phyloP scores from a whole-genome alignment of 2,329 filamentous ascomycete species.

The Ampelomyces quisqualis region DNA sequence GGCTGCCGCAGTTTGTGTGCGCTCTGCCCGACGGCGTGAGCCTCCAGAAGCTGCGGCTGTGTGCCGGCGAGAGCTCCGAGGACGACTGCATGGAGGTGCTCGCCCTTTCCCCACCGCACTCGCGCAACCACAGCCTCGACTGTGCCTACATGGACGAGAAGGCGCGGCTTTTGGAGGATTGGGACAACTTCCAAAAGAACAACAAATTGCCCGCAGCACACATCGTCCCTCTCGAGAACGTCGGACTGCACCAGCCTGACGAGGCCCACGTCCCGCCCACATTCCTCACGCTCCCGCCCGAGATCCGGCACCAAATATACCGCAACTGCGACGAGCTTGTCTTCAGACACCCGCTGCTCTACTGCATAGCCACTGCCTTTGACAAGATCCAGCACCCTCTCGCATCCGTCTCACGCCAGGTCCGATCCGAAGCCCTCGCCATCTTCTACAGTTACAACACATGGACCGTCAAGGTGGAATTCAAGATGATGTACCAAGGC shows the following conservation, averaged over 20 bases:
- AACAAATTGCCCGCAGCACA: slow-evolving; percentile 12
- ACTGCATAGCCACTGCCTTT: slow-evolving; percentile 45
- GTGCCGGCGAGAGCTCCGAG: slow-evolving; percentile 12
- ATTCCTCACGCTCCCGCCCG: slow-evolving; percentile 40
- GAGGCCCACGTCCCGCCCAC: slow-evolving; percentile 19
- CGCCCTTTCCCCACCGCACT: slow-evolving; percentile 29
- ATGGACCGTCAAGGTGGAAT: slow-evolving; percentile 45
- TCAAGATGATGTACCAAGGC: slow-evolving; percentile 44
- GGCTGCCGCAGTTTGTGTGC: slow-evolving; percentile 16
- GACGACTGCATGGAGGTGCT: slow-evolving; percentile 34
- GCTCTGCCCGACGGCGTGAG: slow-evolving; percentile 24
- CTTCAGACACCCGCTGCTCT: slow-evolving; percentile 40
- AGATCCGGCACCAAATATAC: slow-evolving; percentile 43
- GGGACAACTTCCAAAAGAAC: slow-evolving; percentile 20
- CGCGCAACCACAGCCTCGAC: slow-evolving; percentile 25
- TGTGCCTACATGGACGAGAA: slow-evolving; percentile 15
- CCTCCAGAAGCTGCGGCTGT: slow-evolving; percentile 21
- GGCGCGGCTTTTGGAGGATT: slow-evolving; percentile 19
- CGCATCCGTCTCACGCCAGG: slow-evolving; percentile 37
- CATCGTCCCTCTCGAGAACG: slow-evolving; percentile 12
- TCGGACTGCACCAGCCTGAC: slow-evolving; percentile 4
- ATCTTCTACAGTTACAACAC: slow-evolving; percentile 46
- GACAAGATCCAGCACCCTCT: slow-evolving; percentile 43
- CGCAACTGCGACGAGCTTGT: slow-evolving; percentile 40
- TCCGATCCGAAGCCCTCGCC: slow-evolving; percentile 42